Conservation (phyloP, 2,329 filamentous ascomycete genomes). For the Fusarium solani-melongenae region DNA sequence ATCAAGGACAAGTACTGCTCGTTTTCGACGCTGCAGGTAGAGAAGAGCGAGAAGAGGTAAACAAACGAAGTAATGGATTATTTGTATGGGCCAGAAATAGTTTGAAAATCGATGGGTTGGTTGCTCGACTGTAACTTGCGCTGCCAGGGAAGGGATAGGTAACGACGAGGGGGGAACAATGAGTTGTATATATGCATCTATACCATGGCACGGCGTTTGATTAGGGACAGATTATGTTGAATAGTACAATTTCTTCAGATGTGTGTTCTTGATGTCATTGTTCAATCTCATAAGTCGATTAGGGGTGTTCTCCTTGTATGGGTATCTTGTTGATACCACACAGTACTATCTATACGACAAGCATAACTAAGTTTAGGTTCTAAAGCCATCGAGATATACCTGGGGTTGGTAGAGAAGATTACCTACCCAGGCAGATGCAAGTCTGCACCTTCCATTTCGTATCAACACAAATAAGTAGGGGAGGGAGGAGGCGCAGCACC, state of each 20-base stretch:
- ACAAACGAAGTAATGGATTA: neutral
- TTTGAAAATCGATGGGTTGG: constrained; percentile 30
- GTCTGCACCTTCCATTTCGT: neutral
- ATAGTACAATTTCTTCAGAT: constrained; percentile 29
- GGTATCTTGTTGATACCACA: neutral
- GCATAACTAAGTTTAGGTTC: neutral
- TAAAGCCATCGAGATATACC: neutral
- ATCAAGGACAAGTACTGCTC: constrained; percentile 95
- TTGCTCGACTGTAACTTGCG: constrained; percentile 31
- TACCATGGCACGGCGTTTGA: constrained; percentile 54
- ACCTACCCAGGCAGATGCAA: neutral
- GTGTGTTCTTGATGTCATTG: neutral
- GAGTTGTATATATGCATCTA: constrained; percentile 50
- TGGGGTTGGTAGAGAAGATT: neutral
- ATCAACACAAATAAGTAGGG: neutral
- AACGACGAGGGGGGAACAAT: constrained; percentile 31
- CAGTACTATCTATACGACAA: neutral
- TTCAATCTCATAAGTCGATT: neutral
- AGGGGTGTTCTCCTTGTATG: neutral
- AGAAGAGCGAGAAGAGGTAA: constrained; percentile 59
- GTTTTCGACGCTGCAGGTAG: constrained; percentile 78
- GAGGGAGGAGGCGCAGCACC: neutral
- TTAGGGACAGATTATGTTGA: constrained; percentile 41
- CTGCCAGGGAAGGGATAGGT: constrained; percentile 19
- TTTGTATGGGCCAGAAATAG: constrained; percentile 20